phyloP scores from a whole-genome alignment of 2,329 filamentous ascomycete genomes.

The Aspergillus transmontanensis region DNA sequence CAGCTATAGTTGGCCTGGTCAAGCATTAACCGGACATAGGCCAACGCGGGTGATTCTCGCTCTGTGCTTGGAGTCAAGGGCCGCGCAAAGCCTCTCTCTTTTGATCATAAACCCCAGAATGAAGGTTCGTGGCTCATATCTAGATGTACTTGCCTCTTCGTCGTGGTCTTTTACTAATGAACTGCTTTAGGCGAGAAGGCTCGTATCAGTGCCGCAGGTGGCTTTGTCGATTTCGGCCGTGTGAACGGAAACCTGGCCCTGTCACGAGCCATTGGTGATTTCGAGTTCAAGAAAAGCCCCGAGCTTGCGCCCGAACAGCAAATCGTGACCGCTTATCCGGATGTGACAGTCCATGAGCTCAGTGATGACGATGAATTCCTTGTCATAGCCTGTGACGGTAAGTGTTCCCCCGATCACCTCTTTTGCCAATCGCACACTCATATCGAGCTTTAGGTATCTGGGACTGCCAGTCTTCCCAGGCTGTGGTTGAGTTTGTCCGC shows the following conservation, averaged over 20 bases:
- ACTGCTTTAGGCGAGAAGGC: slow-evolving; percentile 80
- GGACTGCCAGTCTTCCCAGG: slow-evolving; percentile 98
- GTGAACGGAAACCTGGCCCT: slow-evolving; percentile 97
- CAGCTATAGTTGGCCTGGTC: slow-evolving; percentile 4
- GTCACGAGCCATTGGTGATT: slow-evolving; percentile 96
- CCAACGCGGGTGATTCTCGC: slow-evolving; percentile 95
- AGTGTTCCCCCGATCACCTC: slow-evolving; percentile 34
- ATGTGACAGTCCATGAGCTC: slow-evolving; percentile 88
- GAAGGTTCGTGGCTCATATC: slow-evolving; percentile 64
- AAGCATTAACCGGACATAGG: slow-evolving; percentile 57
- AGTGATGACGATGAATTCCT: slow-evolving; percentile 94
- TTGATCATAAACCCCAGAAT: slow-evolving; percentile 98
- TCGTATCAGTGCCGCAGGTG: slow-evolving; percentile 90
- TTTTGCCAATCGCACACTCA: slow-evolving; percentile 8
- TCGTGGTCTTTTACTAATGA: slow-evolving; percentile 12
- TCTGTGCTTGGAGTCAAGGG: slow-evolving; percentile 95
- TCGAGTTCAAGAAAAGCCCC: slow-evolving; percentile 99
- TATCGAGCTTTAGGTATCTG: slow-evolving; percentile 75
- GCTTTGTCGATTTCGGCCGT: slow-evolving; percentile 96
- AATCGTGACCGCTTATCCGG: slow-evolving; percentile 95
- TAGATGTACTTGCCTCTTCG: not conserved
- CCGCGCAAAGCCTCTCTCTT: slow-evolving; percentile 95
- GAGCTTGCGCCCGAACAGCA: slow-evolving; percentile 97
- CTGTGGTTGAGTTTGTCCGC: slow-evolving; percentile 94
- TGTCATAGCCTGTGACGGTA: slow-evolving; percentile 90